Evolutionary conservation across 2,329 filamentous ascomycete species (phyloP).

Genomic region (Diplocarpon mali): DNA sequence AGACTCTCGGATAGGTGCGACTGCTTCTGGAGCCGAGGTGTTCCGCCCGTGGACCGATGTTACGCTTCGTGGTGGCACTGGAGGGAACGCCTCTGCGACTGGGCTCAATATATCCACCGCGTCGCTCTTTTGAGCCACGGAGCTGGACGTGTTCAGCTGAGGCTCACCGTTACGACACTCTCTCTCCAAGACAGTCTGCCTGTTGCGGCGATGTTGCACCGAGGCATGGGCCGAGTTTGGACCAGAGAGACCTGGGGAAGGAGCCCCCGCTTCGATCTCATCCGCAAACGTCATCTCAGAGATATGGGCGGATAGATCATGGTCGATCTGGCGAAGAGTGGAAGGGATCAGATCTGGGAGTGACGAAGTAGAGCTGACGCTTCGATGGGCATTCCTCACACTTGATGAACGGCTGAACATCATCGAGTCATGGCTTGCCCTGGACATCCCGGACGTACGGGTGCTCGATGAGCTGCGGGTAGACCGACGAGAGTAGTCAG

Average conservation of each 20-base stretch:
- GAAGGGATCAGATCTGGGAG: conserved; percentile 27
- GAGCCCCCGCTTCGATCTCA: conserved; percentile 8
- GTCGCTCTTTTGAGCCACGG: neutral
- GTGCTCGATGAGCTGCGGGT: conserved; percentile 23
- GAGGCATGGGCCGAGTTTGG: conserved; percentile 2
- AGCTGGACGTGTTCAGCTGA: conserved; percentile 4
- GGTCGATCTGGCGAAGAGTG: conserved; percentile 11
- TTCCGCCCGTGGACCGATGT: conserved; percentile 21
- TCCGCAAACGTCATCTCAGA: conserved; percentile 6
- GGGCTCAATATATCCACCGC: conserved; percentile 17
- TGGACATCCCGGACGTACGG: conserved; percentile 18
- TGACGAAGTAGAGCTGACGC: conserved; percentile 22
- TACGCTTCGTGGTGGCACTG: conserved; percentile 1
- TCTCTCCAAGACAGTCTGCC: conserved; percentile 10
- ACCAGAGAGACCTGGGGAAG: conserved; percentile 8
- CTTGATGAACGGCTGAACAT: conserved; percentile 14
- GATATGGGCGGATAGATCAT: conserved; percentile 9
- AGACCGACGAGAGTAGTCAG: conserved; percentile 24
- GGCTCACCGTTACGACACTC: conserved; percentile 10
- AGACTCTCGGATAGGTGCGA: conserved; percentile 15
- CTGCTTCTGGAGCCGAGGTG: conserved; percentile 18
- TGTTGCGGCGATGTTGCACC: conserved; percentile 14
- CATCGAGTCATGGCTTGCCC: conserved; percentile 24
- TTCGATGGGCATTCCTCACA: conserved; percentile 18
- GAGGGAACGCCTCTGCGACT: conserved; percentile 19